A percentile compares a stretch with the other conserved stretches of the same genome.
Evolutionary conservation across 495 filamentous ascomycete genomes (phyloP).

Genomic region (Rostrohypoxylon terebratum): DNA sequence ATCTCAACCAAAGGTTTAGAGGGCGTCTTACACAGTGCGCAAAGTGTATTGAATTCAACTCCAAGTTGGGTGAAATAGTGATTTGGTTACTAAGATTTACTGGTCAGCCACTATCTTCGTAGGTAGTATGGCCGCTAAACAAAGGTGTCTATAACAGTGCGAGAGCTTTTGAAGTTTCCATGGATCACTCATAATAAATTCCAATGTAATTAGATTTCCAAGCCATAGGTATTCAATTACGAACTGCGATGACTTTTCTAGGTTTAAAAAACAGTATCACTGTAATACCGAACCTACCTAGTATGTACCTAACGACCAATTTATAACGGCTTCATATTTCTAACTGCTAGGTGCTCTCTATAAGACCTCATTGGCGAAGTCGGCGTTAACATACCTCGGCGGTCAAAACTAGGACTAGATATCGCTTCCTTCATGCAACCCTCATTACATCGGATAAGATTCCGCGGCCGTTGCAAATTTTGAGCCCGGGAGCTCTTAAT

Average conservation of each 20-base stretch:
- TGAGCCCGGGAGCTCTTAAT: background rate
- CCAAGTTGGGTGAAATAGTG: background rate
- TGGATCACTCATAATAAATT: too few species aligned
- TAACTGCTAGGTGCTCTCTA: background rate
- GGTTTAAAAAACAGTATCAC: background rate
- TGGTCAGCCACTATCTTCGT: background rate
- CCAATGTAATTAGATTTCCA: too few species aligned
- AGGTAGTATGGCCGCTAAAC: background rate
- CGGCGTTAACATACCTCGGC: slow-evolving; percentile 5
- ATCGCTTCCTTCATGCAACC: slow-evolving; percentile 4
- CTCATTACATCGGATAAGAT: background rate
- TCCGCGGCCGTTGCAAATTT: background rate
- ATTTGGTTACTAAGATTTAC: background rate
- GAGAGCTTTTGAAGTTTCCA: background rate
- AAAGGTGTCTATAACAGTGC: background rate
- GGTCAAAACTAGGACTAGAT: background rate
- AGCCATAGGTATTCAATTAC: too few species aligned
- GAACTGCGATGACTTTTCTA: too few species aligned
- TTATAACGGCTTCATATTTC: background rate
- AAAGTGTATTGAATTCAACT: background rate
- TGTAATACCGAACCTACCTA: too few species aligned
- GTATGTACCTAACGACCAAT: background rate
- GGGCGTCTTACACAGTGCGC: background rate
- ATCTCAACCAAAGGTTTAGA: too few species aligned
- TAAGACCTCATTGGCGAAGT: background rate